A percentile compares a stretch with the other conserved stretches of the same genome.
These are phyloP conservation scores for Pichia terricola DNA, from an alignment of 1,139 yeast genomes.

Conservation along the genomic window DNA sequence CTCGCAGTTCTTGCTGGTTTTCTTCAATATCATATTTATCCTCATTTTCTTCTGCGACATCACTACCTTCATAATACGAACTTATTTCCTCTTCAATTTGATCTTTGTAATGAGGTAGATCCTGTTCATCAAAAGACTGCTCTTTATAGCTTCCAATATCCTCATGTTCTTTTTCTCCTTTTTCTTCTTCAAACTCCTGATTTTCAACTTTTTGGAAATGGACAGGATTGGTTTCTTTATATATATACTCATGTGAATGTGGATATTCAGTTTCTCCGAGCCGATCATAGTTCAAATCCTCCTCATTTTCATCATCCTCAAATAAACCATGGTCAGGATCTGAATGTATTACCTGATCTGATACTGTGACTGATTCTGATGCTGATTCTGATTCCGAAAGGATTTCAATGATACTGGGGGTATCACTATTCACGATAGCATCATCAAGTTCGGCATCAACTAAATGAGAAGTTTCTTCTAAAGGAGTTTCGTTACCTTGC, in stretches of 20 bases:
- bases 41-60: not conserved
- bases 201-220: not conserved
- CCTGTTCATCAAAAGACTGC: not conserved
- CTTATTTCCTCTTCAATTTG: conserved; percentile 2
- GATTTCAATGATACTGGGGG: not conserved
- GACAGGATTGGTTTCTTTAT: no score
- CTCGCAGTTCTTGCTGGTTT: not conserved
- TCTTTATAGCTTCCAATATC: not conserved
- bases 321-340: not conserved
- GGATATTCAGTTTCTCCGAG: no score
- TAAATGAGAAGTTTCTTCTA: no score
- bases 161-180: conserved; percentile 2
- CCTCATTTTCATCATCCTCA: not conserved
- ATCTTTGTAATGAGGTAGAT: not conserved
- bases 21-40: not conserved
- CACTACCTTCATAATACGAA: not conserved
- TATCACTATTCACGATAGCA: no score
- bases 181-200: not conserved
- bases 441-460: no score
- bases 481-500: no score
- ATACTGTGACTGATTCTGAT: not conserved
- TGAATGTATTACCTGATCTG: not conserved
- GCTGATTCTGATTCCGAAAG: not conserved
- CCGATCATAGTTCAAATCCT: no score
- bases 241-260: no score